Evolutionary conservation across 495 filamentous ascomycete species (phyloP).

Genomic region (Saxophila tyrrhenica): DNA sequence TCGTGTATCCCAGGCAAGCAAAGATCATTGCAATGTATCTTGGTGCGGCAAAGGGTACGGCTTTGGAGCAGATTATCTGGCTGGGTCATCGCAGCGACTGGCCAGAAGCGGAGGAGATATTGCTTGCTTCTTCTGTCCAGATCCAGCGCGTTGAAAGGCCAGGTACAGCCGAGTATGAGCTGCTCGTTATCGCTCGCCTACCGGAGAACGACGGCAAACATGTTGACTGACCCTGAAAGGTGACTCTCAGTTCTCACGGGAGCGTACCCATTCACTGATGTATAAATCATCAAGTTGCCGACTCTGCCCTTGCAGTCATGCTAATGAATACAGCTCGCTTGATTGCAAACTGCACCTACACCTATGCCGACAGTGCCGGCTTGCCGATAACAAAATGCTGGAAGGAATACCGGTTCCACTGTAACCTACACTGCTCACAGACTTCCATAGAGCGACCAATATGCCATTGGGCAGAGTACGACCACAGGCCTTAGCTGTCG

Average conservation of each 20-base stretch:
- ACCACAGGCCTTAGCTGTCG: too few relatives aligned
- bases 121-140: background rate
- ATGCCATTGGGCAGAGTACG: background rate
- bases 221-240: background rate
- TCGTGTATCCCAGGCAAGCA: constrained; percentile 45
- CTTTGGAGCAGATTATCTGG: constrained; percentile 37
- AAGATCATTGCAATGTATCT: constrained; percentile 37
- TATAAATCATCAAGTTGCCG: background rate
- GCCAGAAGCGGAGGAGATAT: constrained; percentile 28
- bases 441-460: too few relatives aligned
- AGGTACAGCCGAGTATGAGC: constrained; percentile 9
- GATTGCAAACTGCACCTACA: background rate
- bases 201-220: background rate
- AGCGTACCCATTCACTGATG: background rate
- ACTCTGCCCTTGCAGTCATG: background rate
- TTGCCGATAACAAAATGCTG: background rate
- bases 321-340: background rate
- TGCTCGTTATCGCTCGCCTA: constrained; percentile 5
- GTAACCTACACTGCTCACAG: background rate
- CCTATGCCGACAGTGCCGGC: background rate
- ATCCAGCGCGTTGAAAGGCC: constrained; percentile 5
- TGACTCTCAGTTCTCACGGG: background rate
- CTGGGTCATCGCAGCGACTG: constrained; percentile 41
- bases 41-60: constrained; percentile 19
- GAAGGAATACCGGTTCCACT: background rate